Evolutionary conservation across 2,329 filamentous ascomycete genomes (phyloP), one percentile per base, ranked within the genome.

Genomic region (Trichoderma semiorbis): DNA sequence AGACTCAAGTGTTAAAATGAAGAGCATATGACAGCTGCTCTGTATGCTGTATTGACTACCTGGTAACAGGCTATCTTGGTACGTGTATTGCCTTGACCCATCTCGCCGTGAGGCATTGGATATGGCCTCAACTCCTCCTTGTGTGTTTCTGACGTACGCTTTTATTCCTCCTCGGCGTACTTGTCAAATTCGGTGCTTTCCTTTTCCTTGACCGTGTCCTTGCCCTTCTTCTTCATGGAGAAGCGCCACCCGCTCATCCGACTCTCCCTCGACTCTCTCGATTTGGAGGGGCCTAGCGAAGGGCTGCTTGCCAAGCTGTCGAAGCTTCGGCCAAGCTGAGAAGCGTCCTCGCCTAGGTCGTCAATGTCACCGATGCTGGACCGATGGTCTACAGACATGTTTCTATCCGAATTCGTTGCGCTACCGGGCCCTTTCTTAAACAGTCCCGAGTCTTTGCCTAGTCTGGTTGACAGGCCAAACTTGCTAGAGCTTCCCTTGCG

Each of bases 401-500:
- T 89, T 77, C 85, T 85, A 69, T 91, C 89, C 66, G 87, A 88
- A 75, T 88, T 86, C 63, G 85, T 84, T 18, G 85, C 83, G 77
- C 87, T 90, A 62, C 87, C 85, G 7, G 86, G 83, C 3, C 86
- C 87, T 76, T 90, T 90, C 83, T 90, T 89, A 75, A 88, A 89
- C 30, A 88, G 79, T 11, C 82, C 79, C 32, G 85, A 84, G 61
- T 87, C 86, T 76, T 89, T 91, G 66, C 84, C 84, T 24, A 87
- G 76, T 72, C 87, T 79, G 63, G 88, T 88, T 14, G 89, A 85
- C 72, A 91, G 82, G 78, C 88, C 88, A 78, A 91, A 91, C 81
- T 91, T 91, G 79, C 88, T 86, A 7, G 88, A 89, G 78, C 88
- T 90, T 64, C 89, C 88, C 81, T 91, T 91, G 36, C 89, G 87